phyloP scores from a whole-genome alignment of 768 basidiomycete genomes.

The Auricularia cornea region DNA sequence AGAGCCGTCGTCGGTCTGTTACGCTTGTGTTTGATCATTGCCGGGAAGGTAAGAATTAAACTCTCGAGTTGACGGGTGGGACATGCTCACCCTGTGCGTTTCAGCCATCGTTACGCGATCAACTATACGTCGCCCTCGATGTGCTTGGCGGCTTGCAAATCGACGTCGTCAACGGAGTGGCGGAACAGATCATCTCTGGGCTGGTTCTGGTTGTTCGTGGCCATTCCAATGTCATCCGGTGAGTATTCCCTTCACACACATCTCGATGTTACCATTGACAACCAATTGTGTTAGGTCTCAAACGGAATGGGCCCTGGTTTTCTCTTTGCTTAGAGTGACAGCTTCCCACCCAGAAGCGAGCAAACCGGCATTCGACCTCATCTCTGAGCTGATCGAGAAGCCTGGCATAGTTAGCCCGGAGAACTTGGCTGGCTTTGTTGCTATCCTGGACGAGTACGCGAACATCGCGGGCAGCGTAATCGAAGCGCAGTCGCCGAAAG shows the following conservation, averaged over 20 bases:
- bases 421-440: constrained; percentile 72
- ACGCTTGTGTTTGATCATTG: constrained; percentile 74
- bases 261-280: no score
- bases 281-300: no score
- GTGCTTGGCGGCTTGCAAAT: constrained; percentile 74
- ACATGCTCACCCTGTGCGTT: constrained; percentile 1
- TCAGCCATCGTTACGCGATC: constrained; percentile 79
- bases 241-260: no score
- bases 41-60: constrained; percentile 53
- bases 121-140: constrained; percentile 91
- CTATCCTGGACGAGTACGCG: constrained; percentile 81
- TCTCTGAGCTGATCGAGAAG: constrained; percentile 54
- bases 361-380: constrained; percentile 71
- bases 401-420: constrained; percentile 53
- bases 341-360: constrained; percentile 82
- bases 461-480: constrained; percentile 53
- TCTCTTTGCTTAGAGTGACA: constrained; percentile 79
- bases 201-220: constrained; percentile 71
- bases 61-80: constrained; percentile 4
- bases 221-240: constrained; percentile 66
- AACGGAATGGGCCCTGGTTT: constrained; percentile 93
- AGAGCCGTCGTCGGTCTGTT: constrained; percentile 86
- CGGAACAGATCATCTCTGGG: constrained; percentile 81
- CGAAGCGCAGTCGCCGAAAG: constrained; percentile 32
- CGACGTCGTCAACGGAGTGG: constrained; percentile 69